Evolutionary conservation across 192 early-diverging fungal species (phyloP).

Genomic region (Backusella morwellensis): DNA sequence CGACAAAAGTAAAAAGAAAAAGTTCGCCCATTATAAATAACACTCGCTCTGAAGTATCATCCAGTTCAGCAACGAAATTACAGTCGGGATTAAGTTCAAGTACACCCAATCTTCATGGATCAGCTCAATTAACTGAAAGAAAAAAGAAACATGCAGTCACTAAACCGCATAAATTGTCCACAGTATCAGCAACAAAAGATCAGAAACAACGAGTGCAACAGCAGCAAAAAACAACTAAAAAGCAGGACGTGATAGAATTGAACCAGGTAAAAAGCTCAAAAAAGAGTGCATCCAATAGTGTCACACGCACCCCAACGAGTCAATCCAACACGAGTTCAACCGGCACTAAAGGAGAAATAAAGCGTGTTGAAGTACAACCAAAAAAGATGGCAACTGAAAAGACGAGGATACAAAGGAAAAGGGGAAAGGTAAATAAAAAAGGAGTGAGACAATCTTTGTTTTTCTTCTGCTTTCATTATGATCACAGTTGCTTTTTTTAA

Average conservation of each 20-base stretch:
- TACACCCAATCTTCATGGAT: not conserved
- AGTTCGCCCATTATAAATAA: not conserved
- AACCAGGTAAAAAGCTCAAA: not conserved
- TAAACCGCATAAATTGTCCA: not conserved
- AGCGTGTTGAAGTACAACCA: not conserved
- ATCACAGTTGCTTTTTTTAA: not conserved
- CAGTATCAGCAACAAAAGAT: not conserved
- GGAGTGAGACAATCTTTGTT: not conserved
- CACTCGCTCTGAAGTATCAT: not conserved
- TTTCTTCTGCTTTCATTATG: not conserved
- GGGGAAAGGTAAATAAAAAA: not conserved
- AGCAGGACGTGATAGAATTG: not conserved
- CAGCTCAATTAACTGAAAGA: not conserved
- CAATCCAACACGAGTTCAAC: slow-evolving; percentile 5
- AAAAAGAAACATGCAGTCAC: not conserved
- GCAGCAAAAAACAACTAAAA: not conserved
- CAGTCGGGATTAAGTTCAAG: not conserved
- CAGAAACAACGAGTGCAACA: not conserved
- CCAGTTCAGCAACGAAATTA: not conserved
- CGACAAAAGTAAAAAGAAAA: not conserved
- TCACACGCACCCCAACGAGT: not conserved
- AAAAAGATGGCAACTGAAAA: not conserved
- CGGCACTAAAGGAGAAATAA: not conserved
- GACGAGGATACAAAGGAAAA: not conserved
- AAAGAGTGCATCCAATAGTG: not conserved